Conservation (phyloP, 2,329 filamentous ascomycete genomes). For the Ophiognomonia clavigignenti-juglandacearum region DNA sequence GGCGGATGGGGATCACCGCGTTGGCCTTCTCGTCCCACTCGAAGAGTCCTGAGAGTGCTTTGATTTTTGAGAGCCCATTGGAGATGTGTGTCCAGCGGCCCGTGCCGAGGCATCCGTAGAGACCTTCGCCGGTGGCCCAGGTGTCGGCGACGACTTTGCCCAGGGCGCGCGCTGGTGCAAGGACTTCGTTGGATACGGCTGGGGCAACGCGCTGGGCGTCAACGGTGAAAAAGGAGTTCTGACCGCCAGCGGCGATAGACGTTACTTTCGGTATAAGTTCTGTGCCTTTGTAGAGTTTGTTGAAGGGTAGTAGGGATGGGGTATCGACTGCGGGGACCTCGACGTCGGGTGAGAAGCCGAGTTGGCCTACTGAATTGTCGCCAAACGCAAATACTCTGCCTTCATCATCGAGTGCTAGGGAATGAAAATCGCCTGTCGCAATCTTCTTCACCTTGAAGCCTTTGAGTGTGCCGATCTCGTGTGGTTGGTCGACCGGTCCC, state of each 20-base stretch:
- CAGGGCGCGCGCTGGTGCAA: constrained; percentile 34
- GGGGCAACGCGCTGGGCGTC: constrained; percentile 63
- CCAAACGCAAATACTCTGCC: constrained; percentile 84
- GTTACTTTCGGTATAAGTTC: constrained; percentile 64
- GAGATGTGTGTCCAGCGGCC: constrained; percentile 89
- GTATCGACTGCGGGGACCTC: constrained; percentile 60
- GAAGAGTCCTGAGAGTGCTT: constrained; percentile 73
- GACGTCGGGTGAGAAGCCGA: constrained; percentile 70
- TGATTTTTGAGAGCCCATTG: constrained; percentile 71
- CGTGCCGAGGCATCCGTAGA: constrained; percentile 77
- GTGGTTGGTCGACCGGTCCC: constrained; percentile 75
- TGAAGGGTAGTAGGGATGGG: constrained; percentile 66
- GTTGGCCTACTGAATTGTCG: constrained; percentile 86
- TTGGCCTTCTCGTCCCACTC: constrained; percentile 78
- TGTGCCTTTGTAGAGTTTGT: constrained; percentile 66
- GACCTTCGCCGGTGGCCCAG: constrained; percentile 83
- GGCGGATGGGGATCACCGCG: constrained; percentile 68
- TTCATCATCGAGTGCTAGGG: constrained; percentile 67
- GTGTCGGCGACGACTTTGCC: constrained; percentile 66
- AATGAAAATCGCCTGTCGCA: constrained; percentile 83
- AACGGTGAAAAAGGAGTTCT: constrained; percentile 81
- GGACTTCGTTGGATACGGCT: constrained; percentile 29
- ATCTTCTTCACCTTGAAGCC: constrained; percentile 69
- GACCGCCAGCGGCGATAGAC: constrained; percentile 76
- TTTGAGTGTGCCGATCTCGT: constrained; percentile 69